Base-by-base conservation (phyloP, 1,284 basidiomycete genomes). In the Quambalaria eucalypti region DNA sequence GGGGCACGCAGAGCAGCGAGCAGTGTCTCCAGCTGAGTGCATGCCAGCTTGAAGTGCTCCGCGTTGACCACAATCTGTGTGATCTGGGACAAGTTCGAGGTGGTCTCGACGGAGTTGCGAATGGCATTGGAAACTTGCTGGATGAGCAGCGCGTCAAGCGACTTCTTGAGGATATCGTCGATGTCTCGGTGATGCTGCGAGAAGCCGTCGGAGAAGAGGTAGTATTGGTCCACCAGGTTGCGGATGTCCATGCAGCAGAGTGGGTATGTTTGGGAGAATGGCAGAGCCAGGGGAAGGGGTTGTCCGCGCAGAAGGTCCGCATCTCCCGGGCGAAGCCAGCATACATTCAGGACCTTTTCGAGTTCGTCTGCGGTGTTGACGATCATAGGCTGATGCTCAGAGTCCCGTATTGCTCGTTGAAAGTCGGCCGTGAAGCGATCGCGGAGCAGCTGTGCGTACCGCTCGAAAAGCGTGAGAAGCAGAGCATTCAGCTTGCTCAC, bases 171-270 rank as follows among this genome's bases (percentile, higher is more conserved):
- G 10, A 96, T 81, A 59, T 91, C 89, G 71, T 97, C 93, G 26
- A 95, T 88, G 72, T 93, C 89, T 38, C 88, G 82, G 71, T 90
- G 87, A 60, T 91, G 87, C 73, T 93, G 88, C 1, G 86, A 85
- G 8, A 95, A 88, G 1, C 92, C 93, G 65, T 97, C 93, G 0
- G 91, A 85, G 74, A 97, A 99, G 36, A 89, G 85, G 76, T 97
- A 96, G 79, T 97, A 98, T 69, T 91, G 90, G 66, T 93, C 88
- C 28, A 96, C 88, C 69, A 95, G 95, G 49, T 82, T 83, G 33
- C 91, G 85, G 57, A 98, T 90, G 84, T 96, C 88, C 80, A 90
- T 88, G 75, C 93, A 98, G 71, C 90, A 95, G 46, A 90, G 80
- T 60, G 91, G 90, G 76, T 96, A 97, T 0, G 89, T 88, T 73